Evolutionary conservation across 106 monocot species (phyloP).

Genomic region (Platanthera zijinensis): DNA sequence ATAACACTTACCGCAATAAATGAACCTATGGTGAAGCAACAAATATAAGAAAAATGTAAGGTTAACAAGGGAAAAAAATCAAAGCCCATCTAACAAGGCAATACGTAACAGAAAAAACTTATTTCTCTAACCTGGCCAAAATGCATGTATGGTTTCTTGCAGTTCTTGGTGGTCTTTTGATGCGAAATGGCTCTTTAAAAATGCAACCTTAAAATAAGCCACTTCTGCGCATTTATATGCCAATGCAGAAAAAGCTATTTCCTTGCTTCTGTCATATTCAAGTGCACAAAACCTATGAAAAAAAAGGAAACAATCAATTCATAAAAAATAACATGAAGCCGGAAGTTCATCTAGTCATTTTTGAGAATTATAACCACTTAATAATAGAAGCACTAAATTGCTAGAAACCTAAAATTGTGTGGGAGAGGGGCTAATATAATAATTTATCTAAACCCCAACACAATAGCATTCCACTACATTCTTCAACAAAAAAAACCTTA

Average conservation of each 20-base stretch:
- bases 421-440: background rate
- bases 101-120: background rate
- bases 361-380: background rate
- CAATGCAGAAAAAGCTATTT: constrained; percentile 2
- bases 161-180: background rate
- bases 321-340: background rate
- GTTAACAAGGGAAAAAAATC: background rate
- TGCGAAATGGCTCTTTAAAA: background rate
- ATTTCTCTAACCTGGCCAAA: background rate
- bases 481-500: background rate
- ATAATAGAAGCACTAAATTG: background rate
- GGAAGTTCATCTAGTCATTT: background rate
- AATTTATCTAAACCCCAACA: background rate
- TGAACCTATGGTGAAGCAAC: background rate
- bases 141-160: background rate
- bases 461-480: background rate
- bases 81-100: background rate
- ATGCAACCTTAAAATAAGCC: constrained; percentile 3
- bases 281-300: constrained; percentile 1
- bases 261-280: constrained; percentile 2
- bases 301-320: background rate
- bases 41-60: background rate
- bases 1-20: background rate
- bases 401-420: background rate
- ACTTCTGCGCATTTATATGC: constrained; percentile 2